A percentile compares a stretch with the other conserved stretches of the same genome.
Evolutionary conservation across 2,329 filamentous ascomycete species (phyloP).

Genomic region (Gaeumannomyces sp.): DNA sequence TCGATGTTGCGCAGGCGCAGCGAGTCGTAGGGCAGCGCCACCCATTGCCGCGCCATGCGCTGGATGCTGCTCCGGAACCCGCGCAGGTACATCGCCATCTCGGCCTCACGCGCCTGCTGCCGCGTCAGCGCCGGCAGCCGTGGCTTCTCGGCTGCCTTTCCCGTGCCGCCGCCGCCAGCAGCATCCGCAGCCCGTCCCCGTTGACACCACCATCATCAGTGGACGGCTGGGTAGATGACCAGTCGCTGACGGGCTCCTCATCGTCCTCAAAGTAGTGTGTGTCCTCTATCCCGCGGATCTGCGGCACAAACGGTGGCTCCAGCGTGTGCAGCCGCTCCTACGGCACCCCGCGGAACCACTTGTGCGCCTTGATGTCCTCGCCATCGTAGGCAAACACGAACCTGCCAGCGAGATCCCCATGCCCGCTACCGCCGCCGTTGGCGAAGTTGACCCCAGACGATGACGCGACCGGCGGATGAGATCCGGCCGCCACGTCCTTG

Average conservation of each 20-base stretch:
- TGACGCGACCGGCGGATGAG: slow-evolving; percentile 18
- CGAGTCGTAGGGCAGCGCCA: slow-evolving; percentile 43
- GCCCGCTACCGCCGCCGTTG: slow-evolving; percentile 19
- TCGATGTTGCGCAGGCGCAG: slow-evolving; percentile 43
- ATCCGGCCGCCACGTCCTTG: slow-evolving; percentile 43
- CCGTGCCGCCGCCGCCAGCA: neutral
- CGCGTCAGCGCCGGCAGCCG: slow-evolving; percentile 6
- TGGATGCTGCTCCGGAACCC: slow-evolving; percentile 36
- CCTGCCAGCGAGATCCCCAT: slow-evolving; percentile 29
- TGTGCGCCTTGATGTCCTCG: slow-evolving; percentile 81
- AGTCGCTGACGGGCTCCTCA: slow-evolving; percentile 62
- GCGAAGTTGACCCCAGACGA: slow-evolving; percentile 10
- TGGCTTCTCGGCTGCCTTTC: neutral
- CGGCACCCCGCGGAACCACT: slow-evolving; percentile 73
- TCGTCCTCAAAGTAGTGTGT: slow-evolving; percentile 90
- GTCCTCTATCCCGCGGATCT: slow-evolving; percentile 61
- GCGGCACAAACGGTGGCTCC: slow-evolving; percentile 73
- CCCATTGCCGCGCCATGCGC: slow-evolving; percentile 36
- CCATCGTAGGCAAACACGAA: slow-evolving; percentile 81
- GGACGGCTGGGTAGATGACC: slow-evolving; percentile 18
- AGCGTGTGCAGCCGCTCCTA: slow-evolving; percentile 71
- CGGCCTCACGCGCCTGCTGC: slow-evolving; percentile 15
- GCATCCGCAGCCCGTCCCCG: neutral
- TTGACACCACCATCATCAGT: neutral
- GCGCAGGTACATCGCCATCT: slow-evolving; percentile 27